A percentile compares a stretch with the other conserved stretches of the same genome.
Conservation (phyloP, 352 stramenopile genomes). For the Pythium insidiosum region DNA sequence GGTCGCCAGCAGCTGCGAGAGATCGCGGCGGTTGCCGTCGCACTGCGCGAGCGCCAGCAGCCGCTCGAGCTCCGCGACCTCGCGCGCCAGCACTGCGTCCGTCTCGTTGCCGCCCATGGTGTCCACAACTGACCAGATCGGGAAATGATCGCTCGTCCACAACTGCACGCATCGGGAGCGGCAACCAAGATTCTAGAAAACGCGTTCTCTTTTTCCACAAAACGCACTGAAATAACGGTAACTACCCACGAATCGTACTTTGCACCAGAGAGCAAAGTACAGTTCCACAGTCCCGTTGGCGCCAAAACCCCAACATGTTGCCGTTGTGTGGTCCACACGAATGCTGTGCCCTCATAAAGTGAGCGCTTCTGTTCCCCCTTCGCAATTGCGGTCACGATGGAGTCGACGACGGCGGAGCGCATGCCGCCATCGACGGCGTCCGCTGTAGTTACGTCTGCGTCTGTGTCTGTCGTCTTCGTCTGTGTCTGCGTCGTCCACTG, state of each 20-base stretch:
- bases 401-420: background rate
- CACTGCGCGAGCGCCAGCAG: slow-evolving; percentile 48
- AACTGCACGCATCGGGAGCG: background rate
- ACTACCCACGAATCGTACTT: background rate
- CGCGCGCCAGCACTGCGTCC: slow-evolving; percentile 29
- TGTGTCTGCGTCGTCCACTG: too few species aligned
- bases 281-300: slow-evolving; percentile 8
- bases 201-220: background rate
- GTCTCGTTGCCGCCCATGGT: slow-evolving; percentile 21
- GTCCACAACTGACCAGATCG: background rate
- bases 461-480: too few species aligned
- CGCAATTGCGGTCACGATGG: background rate
- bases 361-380: background rate
- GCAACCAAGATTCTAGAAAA: background rate
- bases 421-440: background rate
- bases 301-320: slow-evolving; percentile 4
- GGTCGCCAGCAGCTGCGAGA: slow-evolving; percentile 40
- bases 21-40: slow-evolving; percentile 48
- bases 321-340: slow-evolving; percentile 9
- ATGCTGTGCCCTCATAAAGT: too few species aligned
- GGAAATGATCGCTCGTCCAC: background rate
- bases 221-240: too few species aligned
- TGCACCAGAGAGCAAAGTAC: background rate
- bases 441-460: too few species aligned
- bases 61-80: slow-evolving; percentile 62